phyloP scores from a whole-genome alignment of 164 flowering plant genomes.

The Hamamelis virginiana region DNA sequence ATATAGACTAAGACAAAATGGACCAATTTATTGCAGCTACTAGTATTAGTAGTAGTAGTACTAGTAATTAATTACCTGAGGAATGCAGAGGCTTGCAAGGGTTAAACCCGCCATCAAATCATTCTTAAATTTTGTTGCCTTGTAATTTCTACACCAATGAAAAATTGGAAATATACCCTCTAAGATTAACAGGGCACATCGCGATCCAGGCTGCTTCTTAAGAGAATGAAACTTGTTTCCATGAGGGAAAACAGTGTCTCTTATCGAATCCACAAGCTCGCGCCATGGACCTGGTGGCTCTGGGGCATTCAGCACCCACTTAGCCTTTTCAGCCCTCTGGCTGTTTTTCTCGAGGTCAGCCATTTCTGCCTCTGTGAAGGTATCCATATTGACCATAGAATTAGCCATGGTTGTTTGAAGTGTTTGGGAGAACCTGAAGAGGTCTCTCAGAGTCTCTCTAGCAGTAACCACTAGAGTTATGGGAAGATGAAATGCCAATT shows the following conservation, averaged over 20 bases:
- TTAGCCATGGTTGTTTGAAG: conserved; percentile 35
- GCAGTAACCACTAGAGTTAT: conserved; percentile 19
- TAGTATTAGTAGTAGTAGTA: no score
- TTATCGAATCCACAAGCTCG: conserved; percentile 21
- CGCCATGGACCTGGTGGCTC: conserved; percentile 33
- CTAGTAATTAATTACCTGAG: conserved; percentile 26
- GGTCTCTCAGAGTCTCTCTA: conserved; percentile 1
- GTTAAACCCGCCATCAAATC: conserved; percentile 40
- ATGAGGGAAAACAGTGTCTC: conserved; percentile 13
- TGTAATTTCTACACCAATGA: conserved; percentile 22
- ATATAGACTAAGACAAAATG: background rate
- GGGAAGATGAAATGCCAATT: conserved; percentile 28
- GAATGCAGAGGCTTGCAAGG: conserved; percentile 45
- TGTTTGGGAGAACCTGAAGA: conserved; percentile 47
- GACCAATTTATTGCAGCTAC: no score
- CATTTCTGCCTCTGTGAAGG: conserved; percentile 6
- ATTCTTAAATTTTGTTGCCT: conserved; percentile 17
- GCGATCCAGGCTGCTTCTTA: background rate
- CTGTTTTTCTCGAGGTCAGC: conserved; percentile 18
- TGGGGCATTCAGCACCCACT: conserved; percentile 37
- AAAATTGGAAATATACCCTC: conserved; percentile 24
- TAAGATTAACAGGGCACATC: background rate
- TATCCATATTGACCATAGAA: conserved; percentile 3
- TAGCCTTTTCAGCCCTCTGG: conserved; percentile 21
- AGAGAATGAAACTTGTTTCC: conserved; percentile 10